Evolutionary conservation across 345 rosid genomes (phyloP).

Genomic region (Gossypium australe): DNA sequence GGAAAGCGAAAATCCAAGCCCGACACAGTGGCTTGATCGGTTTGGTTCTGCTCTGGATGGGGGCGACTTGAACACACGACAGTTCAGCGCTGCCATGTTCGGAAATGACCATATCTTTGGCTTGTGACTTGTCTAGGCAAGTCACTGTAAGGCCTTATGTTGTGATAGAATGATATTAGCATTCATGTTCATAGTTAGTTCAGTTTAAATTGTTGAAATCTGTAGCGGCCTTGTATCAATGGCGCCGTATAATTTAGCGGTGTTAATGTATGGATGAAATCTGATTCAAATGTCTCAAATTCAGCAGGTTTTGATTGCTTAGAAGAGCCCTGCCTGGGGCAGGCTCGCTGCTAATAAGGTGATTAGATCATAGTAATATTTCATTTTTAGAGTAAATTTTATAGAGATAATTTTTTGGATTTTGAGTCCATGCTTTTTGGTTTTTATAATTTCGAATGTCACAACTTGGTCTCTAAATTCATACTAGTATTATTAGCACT

Average conservation of each 20-base stretch:
- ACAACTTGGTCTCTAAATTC: too few relatives aligned
- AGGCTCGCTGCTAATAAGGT: too few relatives aligned
- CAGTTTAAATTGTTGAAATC: not conserved
- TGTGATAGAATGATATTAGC: not conserved
- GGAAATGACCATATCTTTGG: slow-evolving; percentile 65
- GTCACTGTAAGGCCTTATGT: not conserved
- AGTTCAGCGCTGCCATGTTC: slow-evolving; percentile 59
- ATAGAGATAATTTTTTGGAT: not conserved
- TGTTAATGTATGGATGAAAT: not conserved
- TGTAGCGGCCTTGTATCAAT: not conserved
- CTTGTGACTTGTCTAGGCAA: slow-evolving; percentile 30
- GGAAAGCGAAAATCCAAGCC: slow-evolving; percentile 64
- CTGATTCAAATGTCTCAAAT: not conserved
- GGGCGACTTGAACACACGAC: slow-evolving; percentile 74
- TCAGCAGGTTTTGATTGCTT: not conserved
- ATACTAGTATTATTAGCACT: too few relatives aligned
- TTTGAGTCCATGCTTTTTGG: not conserved
- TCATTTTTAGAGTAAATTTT: not conserved
- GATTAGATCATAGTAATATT: not conserved
- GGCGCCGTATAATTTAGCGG: not conserved
- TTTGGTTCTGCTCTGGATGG: slow-evolving; percentile 74
- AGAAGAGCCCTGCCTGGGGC: not conserved
- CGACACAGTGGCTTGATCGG: slow-evolving; percentile 81
- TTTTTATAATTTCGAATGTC: too few relatives aligned
- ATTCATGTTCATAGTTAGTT: not conserved